Base-by-base conservation (phyloP, 108 stramenopile genomes). In the Pseudonitzschia pungens region DNA sequence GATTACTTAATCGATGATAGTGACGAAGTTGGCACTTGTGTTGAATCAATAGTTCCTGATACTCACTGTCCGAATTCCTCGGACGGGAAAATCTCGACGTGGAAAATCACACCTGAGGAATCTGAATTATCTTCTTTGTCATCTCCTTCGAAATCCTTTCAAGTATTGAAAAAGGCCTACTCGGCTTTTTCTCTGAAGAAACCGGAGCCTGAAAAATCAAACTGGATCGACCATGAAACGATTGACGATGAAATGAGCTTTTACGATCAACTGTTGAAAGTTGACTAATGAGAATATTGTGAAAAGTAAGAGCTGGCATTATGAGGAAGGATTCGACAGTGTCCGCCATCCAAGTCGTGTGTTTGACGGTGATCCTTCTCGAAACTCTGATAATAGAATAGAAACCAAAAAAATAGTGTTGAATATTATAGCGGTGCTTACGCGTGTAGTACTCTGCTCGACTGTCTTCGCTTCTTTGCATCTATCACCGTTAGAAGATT, bases 11-110 rank as follows among this genome's bases (percentile, higher is more conserved):
- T 2, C 12, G 66, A 67, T 29, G 66, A 67, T 18, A 36, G 33
- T 12, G 66, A 67, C 66, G 66, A 67, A 50, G 66, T 67, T 50
- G 66, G 66, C 28, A 67, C 66, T 43, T 67, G 66, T 48, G 66
- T 50, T 45, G 66, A 50, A 44, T 67, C 66, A 26, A 67, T 67
- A 24, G 66, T 67, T 21, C 66, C 66, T 11, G 66, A 67, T 48
- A 67, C 66, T 3, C 66, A 67, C 29, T 50, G 22, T 48, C 66
- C 60, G 14, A 62, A 40, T 33, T 6, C n/a, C 8, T 41, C 33
- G 7, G 60, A 62, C 29, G 60, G 60, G 20, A 62, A 62, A 62
- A 62, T 62, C 4, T 18, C 66, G n/a, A 45, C 66, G 44, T 67
- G 66, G 66, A 50, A 67, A 50, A 50, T 67, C 45, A 48, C 26